Conservation (phyloP, 495 filamentous ascomycete species). For the Penicilliopsis zonata region DNA sequence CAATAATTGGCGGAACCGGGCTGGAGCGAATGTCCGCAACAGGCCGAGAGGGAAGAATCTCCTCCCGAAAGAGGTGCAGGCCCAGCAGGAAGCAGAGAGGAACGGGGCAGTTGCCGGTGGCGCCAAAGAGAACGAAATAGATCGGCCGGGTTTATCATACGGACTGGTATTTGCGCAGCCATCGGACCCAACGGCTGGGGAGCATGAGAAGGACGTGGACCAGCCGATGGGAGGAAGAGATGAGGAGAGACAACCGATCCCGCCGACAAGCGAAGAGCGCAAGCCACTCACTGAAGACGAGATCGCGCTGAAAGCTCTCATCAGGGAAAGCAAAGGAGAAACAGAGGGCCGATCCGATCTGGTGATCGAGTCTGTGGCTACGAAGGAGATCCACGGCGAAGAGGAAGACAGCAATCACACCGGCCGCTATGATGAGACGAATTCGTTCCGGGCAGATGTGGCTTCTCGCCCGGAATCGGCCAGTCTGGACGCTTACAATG, state of each 20-base stretch:
- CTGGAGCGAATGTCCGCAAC: conserved; percentile 34
- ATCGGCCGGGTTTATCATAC: conserved; percentile 28
- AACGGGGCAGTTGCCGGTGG: conserved; percentile 14
- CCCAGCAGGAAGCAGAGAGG: conserved; percentile 24
- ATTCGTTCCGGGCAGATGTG: conserved; percentile 56
- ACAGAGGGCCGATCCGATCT: conserved; percentile 41
- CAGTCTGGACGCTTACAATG: conserved; percentile 72
- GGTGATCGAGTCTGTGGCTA: conserved; percentile 39
- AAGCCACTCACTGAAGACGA: conserved; percentile 53
- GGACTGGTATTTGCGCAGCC: conserved; percentile 33
- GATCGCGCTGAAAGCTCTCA: conserved; percentile 67
- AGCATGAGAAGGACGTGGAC: conserved; percentile 14
- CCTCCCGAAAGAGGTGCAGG: conserved; percentile 39
- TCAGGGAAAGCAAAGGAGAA: conserved; percentile 41
- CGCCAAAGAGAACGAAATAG: conserved; percentile 23
- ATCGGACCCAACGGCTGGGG: conserved; percentile 6
- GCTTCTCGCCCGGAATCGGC: conserved; percentile 62
- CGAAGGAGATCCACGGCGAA: conserved; percentile 1
- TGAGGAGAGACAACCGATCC: conserved; percentile 4
- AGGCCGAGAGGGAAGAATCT: conserved; percentile 40
- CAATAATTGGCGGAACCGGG: conserved; percentile 57
- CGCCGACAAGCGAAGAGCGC: conserved; percentile 3
- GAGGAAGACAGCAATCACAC: conserved; percentile 15
- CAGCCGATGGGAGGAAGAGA: conserved; percentile 17
- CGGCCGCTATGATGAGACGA: conserved; percentile 44